Conservation (phyloP, 2,329 filamentous ascomycete genomes). For the Lachnellula suecica region DNA sequence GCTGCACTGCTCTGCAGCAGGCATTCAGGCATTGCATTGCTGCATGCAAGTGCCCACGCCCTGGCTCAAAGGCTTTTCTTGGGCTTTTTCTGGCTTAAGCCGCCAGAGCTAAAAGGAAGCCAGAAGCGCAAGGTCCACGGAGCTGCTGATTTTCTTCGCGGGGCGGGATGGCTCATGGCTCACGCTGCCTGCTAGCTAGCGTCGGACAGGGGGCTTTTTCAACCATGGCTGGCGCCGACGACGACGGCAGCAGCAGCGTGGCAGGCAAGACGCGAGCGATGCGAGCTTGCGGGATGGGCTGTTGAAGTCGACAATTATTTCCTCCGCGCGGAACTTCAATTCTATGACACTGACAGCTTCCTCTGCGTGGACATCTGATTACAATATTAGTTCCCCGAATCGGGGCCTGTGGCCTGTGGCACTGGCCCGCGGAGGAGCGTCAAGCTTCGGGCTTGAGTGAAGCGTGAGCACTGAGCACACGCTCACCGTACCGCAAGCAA, state of each 20-base stretch:
- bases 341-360: not conserved
- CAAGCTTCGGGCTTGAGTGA: no score
- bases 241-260: not conserved
- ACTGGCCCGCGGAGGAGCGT: no score
- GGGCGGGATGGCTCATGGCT: no score
- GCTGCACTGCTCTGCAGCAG: slow-evolving; percentile 7
- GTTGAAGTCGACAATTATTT: not conserved
- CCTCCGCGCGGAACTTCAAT: not conserved
- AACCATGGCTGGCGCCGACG: not conserved
- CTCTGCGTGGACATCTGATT: not conserved
- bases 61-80: slow-evolving; percentile 19
- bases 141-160: slow-evolving; percentile 8
- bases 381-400: not conserved
- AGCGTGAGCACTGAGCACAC: no score
- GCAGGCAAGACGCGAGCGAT: not conserved
- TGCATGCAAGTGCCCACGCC: slow-evolving; percentile 13
- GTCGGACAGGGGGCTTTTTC: not conserved
- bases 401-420: not conserved
- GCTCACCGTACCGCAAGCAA: no score
- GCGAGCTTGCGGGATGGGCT: not conserved
- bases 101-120: slow-evolving; percentile 15
- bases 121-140: slow-evolving; percentile 9
- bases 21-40: slow-evolving; percentile 4
- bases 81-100: slow-evolving; percentile 19
- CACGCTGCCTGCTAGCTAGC: slow-evolving; percentile 2